These are phyloP conservation scores for Erysimum pusillum DNA, from an alignment of 441 rosid genomes.

Conservation along the genomic window DNA sequence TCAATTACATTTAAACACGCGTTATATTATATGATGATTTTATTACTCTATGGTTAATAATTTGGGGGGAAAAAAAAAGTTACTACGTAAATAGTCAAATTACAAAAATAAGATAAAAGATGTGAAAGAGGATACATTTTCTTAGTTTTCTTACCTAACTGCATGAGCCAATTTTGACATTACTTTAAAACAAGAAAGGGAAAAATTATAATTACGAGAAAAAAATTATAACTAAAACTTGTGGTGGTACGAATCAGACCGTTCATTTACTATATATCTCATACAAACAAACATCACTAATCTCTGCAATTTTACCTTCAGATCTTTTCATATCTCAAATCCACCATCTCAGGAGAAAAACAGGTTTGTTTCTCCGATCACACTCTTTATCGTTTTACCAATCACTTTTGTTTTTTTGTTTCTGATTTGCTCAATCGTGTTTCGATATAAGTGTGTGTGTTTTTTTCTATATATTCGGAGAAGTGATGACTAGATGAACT, in stretches of 20 bases:
- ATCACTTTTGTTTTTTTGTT: not conserved
- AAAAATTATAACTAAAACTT: no score
- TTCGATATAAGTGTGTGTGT: not conserved
- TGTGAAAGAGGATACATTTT: no score
- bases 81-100: no score
- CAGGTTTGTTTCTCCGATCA: slow-evolving; percentile 43
- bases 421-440: not conserved
- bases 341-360: not conserved
- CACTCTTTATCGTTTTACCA: not conserved
- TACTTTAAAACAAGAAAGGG: not conserved
- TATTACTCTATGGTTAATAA: no score
- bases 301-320: not conserved
- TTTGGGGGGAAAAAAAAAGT: no score
- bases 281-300: slow-evolving; percentile 20
- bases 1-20: not conserved
- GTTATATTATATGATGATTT: no score
- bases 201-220: not conserved
- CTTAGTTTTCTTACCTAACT: slow-evolving; percentile 40
- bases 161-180: slow-evolving; percentile 41
- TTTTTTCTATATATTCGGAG: not conserved
- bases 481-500: slow-evolving; percentile 9
- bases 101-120: no score
- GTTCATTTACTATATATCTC: slow-evolving; percentile 39
- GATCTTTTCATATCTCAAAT: no score
- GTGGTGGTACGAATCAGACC: slow-evolving; percentile 45